A percentile compares a stretch with the other conserved stretches of the same genome.
Conservation (phyloP, 305 asterid species). For the Plantago coronopus region DNA sequence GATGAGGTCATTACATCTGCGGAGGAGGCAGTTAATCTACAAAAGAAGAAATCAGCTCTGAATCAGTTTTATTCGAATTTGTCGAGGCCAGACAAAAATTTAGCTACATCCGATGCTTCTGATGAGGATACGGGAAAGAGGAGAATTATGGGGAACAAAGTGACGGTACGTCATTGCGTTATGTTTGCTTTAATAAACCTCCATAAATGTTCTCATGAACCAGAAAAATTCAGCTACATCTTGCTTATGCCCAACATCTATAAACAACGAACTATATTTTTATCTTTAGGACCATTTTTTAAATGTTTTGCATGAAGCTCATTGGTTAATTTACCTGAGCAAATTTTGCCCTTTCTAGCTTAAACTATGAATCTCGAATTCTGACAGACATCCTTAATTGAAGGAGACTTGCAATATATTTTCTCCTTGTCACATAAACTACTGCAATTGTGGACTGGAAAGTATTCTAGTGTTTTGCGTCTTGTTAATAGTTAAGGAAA, state of each 20-base stretch:
- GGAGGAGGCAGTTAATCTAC: constrained; percentile 84
- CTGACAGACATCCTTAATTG: too few relatives aligned
- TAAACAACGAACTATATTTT: constrained; percentile 1
- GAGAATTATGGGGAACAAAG: constrained; percentile 73
- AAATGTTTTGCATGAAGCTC: too few relatives aligned
- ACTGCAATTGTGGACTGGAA: too few relatives aligned
- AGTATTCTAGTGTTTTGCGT: too few relatives aligned
- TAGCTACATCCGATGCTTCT: constrained; percentile 37
- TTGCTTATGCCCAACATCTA: too few relatives aligned
- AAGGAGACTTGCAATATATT: too few relatives aligned
- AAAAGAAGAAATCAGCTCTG: constrained; percentile 71
- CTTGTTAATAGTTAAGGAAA: too few relatives aligned
- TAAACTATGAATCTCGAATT: too few relatives aligned
- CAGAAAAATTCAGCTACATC: too few relatives aligned
- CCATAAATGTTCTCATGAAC: constrained; percentile 10
- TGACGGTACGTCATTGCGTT: constrained; percentile 54
- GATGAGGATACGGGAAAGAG: constrained; percentile 57
- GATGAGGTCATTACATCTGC: constrained; percentile 74
- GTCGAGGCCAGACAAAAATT: constrained; percentile 56
- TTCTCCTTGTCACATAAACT: too few relatives aligned
- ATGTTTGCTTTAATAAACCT: constrained; percentile 15
- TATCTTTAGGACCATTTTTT: constrained; percentile 8
- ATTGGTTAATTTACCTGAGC: too few relatives aligned
- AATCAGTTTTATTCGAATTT: constrained; percentile 68
- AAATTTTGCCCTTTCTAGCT: too few relatives aligned